Conservation (phyloP, 192 early-diverging fungal species). For the Coemansia sp. region DNA sequence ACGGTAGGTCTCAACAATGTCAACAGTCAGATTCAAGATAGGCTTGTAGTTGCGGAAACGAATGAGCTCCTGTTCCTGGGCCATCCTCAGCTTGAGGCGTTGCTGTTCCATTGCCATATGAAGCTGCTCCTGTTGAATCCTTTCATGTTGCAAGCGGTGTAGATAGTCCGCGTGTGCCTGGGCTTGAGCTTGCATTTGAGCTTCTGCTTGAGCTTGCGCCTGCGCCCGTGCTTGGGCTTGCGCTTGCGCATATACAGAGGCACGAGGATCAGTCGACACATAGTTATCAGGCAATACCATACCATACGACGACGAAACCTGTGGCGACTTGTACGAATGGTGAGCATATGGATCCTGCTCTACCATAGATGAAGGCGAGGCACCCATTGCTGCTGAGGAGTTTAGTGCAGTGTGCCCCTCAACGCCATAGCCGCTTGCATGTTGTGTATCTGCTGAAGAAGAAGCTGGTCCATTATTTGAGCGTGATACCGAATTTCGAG, state of each 20-base stretch:
- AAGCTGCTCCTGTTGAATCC: constrained; percentile 34
- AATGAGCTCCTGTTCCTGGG: constrained; percentile 42
- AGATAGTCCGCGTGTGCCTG: constrained; percentile 36
- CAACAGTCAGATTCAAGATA: constrained; percentile 58
- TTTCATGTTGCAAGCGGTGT: constrained; percentile 23
- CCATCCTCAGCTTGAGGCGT: constrained; percentile 24
- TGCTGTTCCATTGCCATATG: constrained; percentile 33
- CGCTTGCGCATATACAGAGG: constrained; percentile 3
- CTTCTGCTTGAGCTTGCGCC: constrained; percentile 10
- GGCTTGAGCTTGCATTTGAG: constrained; percentile 21
- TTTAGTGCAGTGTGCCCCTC: constrained; percentile 16
- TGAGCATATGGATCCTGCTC: constrained; percentile 9
- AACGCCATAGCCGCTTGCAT: constrained; percentile 28
- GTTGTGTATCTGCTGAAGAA: constrained; percentile 29
- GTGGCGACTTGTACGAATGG: constrained; percentile 5
- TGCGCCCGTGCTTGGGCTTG: constrained; percentile 10
- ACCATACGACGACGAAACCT: neutral
- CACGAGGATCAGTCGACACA: constrained; percentile 9
- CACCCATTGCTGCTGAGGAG: neutral
- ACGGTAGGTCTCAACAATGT: constrained; percentile 71
- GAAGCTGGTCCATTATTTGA: constrained; percentile 17
- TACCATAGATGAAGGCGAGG: neutral
- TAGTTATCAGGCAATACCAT: constrained; percentile 8
- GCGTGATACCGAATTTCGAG: constrained; percentile 33
- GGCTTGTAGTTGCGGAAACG: constrained; percentile 54